phyloP scores from a whole-genome alignment of 371 early-diverging fungal genomes.

The Smittium mucronatum region DNA sequence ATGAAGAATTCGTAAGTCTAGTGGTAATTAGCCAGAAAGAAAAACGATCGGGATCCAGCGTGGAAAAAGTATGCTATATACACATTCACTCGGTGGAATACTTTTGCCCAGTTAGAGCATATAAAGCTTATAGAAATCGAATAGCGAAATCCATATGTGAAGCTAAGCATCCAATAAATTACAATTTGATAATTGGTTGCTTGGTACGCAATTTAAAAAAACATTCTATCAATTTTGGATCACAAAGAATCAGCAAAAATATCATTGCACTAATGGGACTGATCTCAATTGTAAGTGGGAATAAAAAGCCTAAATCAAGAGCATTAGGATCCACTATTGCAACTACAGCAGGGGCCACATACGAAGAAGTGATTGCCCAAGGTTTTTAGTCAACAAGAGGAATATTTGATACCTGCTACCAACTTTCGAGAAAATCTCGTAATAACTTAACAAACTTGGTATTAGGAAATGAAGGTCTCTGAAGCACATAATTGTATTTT shows the following conservation, averaged over 20 bases:
- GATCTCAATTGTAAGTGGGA: background rate
- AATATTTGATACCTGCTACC: background rate
- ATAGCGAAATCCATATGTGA: background rate
- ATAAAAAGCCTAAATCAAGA: background rate
- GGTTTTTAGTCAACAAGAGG: background rate
- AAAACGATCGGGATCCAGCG: background rate
- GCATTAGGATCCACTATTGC: slow-evolving; percentile 5
- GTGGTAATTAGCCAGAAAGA: background rate
- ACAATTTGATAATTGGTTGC: background rate
- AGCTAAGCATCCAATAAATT: background rate
- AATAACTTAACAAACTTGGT: background rate
- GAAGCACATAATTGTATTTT: too few relatives aligned
- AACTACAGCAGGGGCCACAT: background rate
- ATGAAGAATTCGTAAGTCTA: background rate
- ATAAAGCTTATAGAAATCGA: background rate
- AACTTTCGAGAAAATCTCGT: background rate
- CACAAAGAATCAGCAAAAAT: slow-evolving; percentile 2
- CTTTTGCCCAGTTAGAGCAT: background rate
- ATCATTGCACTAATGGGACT: background rate
- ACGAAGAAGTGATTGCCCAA: background rate
- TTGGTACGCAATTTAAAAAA: background rate
- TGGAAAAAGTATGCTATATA: background rate
- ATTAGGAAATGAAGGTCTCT: background rate
- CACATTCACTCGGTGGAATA: background rate
- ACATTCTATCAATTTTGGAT: background rate